A percentile compares a stretch with the other conserved stretches of the same genome.
Conservation (phyloP, 257 asterid genomes). For the Solanum chiquidenum region DNA sequence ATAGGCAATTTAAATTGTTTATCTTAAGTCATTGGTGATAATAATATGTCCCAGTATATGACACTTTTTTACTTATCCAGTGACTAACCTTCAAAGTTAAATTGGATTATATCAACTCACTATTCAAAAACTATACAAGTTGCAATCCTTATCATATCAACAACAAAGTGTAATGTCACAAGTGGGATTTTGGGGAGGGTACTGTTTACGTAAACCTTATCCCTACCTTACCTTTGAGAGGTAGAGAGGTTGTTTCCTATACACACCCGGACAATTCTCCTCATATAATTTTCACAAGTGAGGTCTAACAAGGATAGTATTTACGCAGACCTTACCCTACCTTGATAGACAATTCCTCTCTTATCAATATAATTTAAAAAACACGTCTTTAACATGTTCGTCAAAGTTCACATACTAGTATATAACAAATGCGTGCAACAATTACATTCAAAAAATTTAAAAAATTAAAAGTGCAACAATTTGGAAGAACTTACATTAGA, state of each 20-base stretch:
- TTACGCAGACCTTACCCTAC: too few species aligned
- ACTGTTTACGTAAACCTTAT: not conserved
- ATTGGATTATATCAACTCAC: not conserved
- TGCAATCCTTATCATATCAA: not conserved
- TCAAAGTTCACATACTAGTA: not conserved
- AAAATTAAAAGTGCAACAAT: not conserved
- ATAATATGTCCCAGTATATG: not conserved
- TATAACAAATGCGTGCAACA: not conserved
- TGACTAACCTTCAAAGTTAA: not conserved
- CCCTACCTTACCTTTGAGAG: not conserved
- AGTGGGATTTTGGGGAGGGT: not conserved
- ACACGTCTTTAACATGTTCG: not conserved
- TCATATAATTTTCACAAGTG: not conserved
- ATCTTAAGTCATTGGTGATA: not conserved
- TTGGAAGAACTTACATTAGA: constrained; percentile 26
- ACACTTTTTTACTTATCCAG: not conserved
- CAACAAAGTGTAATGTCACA: not conserved
- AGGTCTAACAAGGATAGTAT: too few species aligned
- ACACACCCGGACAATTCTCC: not conserved
- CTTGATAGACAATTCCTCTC: not conserved
- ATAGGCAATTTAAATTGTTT: not conserved
- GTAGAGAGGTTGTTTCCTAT: not conserved
- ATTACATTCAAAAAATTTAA: not conserved
- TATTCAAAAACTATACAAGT: not conserved
- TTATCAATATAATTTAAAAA: not conserved